These are phyloP conservation scores for Fusarium sp. DNA, from an alignment of 2,329 filamentous ascomycete species.

Conservation along the genomic window DNA sequence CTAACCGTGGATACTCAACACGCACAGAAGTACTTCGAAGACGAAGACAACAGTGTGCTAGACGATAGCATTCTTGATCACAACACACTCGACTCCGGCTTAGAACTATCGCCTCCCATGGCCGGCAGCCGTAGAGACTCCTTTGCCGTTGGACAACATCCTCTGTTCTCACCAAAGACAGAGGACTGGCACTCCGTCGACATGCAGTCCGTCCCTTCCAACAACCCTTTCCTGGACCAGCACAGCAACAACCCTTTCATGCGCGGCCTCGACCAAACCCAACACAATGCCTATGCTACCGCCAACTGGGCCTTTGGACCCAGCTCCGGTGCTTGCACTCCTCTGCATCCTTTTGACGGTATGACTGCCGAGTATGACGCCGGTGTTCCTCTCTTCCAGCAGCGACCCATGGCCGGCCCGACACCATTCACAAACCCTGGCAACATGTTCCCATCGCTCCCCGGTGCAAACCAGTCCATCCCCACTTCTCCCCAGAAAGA, in stretches of 20 bases:
- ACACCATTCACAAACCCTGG: constrained; percentile 66
- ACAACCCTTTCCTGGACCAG: constrained; percentile 70
- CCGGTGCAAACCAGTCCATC: constrained; percentile 60
- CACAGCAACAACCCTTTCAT: constrained; percentile 74
- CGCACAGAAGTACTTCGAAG: constrained; percentile 68
- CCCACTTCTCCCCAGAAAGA: constrained; percentile 69
- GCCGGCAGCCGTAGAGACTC: constrained; percentile 71
- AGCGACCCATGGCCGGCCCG: constrained; percentile 62
- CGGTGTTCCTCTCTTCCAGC: constrained; percentile 64
- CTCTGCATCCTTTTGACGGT: constrained; percentile 73
- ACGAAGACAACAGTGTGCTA: constrained; percentile 69
- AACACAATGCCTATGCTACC: constrained; percentile 56
- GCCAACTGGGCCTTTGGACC: constrained; percentile 61
- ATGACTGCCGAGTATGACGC: constrained; percentile 66
- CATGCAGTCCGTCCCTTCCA: constrained; percentile 72
- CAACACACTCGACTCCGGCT: constrained; percentile 67
- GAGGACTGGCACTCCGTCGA: constrained; percentile 73
- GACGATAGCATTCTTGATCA: constrained; percentile 72
- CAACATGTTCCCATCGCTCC: constrained; percentile 66
- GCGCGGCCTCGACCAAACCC: constrained; percentile 64
- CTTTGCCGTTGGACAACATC: constrained; percentile 63
- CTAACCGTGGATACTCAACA: constrained; percentile 65
- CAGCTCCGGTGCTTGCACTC: constrained; percentile 74
- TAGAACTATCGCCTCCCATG: constrained; percentile 73
- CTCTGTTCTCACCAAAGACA: constrained; percentile 73